These are phyloP conservation scores for Phytophthora crassamura DNA, from an alignment of 352 stramenopile genomes.

Conservation along the genomic window DNA sequence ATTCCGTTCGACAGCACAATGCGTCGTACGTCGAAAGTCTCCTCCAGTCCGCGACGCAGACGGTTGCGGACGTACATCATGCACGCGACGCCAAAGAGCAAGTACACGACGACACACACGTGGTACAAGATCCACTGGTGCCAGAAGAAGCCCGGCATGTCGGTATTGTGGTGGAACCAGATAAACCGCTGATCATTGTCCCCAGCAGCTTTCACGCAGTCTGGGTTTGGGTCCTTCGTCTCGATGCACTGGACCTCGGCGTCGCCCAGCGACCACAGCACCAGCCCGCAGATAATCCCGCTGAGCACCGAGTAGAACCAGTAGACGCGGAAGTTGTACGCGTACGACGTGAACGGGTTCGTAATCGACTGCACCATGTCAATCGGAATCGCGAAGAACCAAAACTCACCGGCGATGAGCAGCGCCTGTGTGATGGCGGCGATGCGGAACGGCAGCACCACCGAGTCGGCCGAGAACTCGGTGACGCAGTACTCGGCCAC, in stretches of 20 bases:
- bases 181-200: constrained; percentile 64
- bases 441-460: constrained; percentile 66
- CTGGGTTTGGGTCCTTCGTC: constrained; percentile 22
- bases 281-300: constrained; percentile 66
- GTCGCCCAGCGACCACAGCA: constrained; percentile 71
- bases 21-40: constrained; percentile 86
- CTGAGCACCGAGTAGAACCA: constrained; percentile 86
- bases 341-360: constrained; percentile 90
- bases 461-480: constrained; percentile 55
- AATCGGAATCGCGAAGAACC: constrained; percentile 91
- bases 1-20: constrained; percentile 82
- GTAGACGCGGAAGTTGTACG: constrained; percentile 84
- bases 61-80: constrained; percentile 84
- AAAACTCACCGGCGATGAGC: constrained; percentile 87
- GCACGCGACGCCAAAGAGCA: constrained; percentile 75
- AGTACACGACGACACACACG: constrained; percentile 77
- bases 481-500: constrained; percentile 80
- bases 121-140: constrained; percentile 88
- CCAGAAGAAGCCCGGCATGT: constrained; percentile 81
- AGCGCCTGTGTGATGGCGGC: constrained; percentile 77
- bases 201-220: constrained; percentile 29
- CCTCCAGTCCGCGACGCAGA: constrained; percentile 74
- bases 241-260: constrained; percentile 29
- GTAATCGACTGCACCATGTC: constrained; percentile 91
- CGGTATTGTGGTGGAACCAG: constrained; percentile 87